Evolutionary conservation across 345 rosid genomes (phyloP).

Genomic region (Pistacia atlantica): DNA sequence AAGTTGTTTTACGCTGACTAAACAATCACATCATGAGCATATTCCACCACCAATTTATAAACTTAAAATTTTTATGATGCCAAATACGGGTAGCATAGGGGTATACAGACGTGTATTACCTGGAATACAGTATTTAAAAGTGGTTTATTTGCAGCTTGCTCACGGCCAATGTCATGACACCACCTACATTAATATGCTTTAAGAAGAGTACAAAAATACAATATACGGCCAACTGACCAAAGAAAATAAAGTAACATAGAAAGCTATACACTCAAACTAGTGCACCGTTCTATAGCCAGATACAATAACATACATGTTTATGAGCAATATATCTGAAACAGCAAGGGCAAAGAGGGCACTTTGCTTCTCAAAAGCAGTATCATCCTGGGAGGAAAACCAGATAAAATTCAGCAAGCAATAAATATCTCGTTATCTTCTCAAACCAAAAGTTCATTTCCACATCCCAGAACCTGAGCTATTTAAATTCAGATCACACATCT

Average conservation of each 20-base stretch:
- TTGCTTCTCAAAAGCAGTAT: slow-evolving; percentile 98
- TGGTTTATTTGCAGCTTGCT: slow-evolving; percentile 99
- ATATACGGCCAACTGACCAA: slow-evolving; percentile 8
- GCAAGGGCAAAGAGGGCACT: slow-evolving; percentile 99
- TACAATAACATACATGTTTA: slow-evolving; percentile 78
- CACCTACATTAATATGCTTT: slow-evolving; percentile 60
- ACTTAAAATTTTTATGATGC: slow-evolving; percentile 15
- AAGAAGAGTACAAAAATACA: slow-evolving; percentile 18
- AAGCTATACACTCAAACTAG: not conserved
- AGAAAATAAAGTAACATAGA: not conserved
- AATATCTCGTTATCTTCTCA: not conserved
- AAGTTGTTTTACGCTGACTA: slow-evolving; percentile 97
- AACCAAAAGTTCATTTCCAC: not conserved
- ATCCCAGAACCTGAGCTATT: not conserved
- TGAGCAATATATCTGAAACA: slow-evolving; percentile 95
- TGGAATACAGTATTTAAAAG: slow-evolving; percentile 98
- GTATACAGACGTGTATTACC: slow-evolving; percentile 42
- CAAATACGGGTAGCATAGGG: slow-evolving; percentile 22
- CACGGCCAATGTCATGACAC: slow-evolving; percentile 99
- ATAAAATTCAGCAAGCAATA: slow-evolving; percentile 15
- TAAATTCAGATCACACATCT: not conserved
- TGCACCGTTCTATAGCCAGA: not conserved
- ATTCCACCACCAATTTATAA: slow-evolving; percentile 24
- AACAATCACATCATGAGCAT: slow-evolving; percentile 90
- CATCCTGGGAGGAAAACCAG: slow-evolving; percentile 60